Evolutionary conservation across 2,329 filamentous ascomycete species (phyloP).

Genomic region (Emergomyces pasteurianus): DNA sequence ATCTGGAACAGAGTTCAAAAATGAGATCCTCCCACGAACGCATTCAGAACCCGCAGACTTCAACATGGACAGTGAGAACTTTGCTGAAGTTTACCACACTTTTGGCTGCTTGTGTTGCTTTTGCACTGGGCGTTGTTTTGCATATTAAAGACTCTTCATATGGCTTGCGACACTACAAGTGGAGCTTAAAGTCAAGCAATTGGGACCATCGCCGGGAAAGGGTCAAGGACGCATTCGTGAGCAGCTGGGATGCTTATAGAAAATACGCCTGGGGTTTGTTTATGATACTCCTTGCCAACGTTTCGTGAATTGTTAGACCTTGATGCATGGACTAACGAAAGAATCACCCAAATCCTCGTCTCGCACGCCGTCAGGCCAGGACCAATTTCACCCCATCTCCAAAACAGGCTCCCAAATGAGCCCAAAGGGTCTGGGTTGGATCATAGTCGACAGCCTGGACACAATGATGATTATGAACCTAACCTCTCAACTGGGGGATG

Average conservation of each 20-base stretch:
- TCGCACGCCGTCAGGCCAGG: slow-evolving; percentile 46
- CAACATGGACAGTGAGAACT: not conserved
- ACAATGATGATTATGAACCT: slow-evolving; percentile 98
- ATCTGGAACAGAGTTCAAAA: not conserved
- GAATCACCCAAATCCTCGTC: slow-evolving; percentile 10
- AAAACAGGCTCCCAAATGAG: slow-evolving; percentile 78
- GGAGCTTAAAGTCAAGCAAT: slow-evolving; percentile 42
- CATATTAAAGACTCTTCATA: not conserved
- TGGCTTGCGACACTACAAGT: not conserved
- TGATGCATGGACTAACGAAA: slow-evolving; percentile 8
- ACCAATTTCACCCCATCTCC: slow-evolving; percentile 75
- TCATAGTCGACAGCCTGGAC: slow-evolving; percentile 90
- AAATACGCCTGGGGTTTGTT: slow-evolving; percentile 85
- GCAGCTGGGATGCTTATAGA: slow-evolving; percentile 89
- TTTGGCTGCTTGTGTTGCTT: not conserved
- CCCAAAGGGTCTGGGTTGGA: slow-evolving; percentile 84
- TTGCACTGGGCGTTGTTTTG: not conserved
- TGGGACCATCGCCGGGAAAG: slow-evolving; percentile 68
- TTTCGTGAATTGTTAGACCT: slow-evolving; percentile 9
- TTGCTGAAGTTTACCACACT: not conserved
- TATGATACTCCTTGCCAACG: not conserved
- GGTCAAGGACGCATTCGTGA: slow-evolving; percentile 81
- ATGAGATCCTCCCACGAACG: not conserved
- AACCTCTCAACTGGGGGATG: slow-evolving; percentile 69
- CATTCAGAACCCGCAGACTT: not conserved